A percentile compares a stretch with the other conserved stretches of the same genome.
Conservation (phyloP, 78 protist species). For the Pelomyxa schiedti region DNA sequence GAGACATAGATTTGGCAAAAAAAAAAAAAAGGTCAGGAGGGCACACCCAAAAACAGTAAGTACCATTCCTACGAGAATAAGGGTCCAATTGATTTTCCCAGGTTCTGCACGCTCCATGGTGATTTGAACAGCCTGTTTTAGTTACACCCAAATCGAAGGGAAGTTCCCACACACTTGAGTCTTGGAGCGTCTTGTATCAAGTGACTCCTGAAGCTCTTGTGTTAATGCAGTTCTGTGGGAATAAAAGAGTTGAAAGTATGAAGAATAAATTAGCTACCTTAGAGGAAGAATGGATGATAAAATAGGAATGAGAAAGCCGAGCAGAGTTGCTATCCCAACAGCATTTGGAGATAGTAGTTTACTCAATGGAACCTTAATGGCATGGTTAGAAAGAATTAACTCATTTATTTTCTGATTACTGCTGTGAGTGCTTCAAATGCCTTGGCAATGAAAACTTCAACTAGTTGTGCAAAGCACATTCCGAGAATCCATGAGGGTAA, state of each 20-base stretch:
- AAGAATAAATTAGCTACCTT: too few relatives aligned
- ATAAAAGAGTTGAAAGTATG: too few relatives aligned
- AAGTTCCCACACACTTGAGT: too few relatives aligned
- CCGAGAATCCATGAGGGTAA: slow-evolving; percentile 80
- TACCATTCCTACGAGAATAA: slow-evolving; percentile 47
- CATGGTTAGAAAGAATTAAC: slow-evolving; percentile 21
- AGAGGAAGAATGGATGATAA: slow-evolving; percentile 67
- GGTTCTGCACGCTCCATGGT: slow-evolving; percentile 48
- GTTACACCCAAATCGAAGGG: too few relatives aligned
- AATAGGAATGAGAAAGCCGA: slow-evolving; percentile 70
- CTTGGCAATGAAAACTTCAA: slow-evolving; percentile 15
- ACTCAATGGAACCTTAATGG: slow-evolving; percentile 27
- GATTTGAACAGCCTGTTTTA: slow-evolving; percentile 58
- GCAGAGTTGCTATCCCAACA: slow-evolving; percentile 29
- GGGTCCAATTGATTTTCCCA: slow-evolving; percentile 10
- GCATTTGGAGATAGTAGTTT: slow-evolving; percentile 22
- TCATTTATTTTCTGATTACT: too few relatives aligned
- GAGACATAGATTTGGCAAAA: neutral
- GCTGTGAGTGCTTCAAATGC: slow-evolving; percentile 11
- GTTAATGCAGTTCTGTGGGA: slow-evolving; percentile 59
- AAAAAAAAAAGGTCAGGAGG: too few relatives aligned
- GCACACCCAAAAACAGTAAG: slow-evolving; percentile 44
- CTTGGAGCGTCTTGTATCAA: slow-evolving; percentile 53
- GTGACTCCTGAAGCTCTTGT: slow-evolving; percentile 47
- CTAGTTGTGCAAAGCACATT: slow-evolving; percentile 28